Evolutionary conservation across 371 early-diverging fungal genomes (phyloP).

Genomic region (Rhizomucor pusillus): DNA sequence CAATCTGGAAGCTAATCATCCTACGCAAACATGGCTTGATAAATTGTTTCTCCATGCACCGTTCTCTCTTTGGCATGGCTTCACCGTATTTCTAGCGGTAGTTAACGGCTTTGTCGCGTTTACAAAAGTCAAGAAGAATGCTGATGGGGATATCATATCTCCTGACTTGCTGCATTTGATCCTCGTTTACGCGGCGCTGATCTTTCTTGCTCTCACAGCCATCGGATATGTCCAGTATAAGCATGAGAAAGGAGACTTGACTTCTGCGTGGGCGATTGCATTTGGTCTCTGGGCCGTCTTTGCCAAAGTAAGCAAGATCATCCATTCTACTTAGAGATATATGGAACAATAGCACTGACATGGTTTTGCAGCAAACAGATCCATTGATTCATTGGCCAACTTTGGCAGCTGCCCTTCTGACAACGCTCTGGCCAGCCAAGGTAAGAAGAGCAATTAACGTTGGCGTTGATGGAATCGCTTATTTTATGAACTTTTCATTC

Average conservation of each 20-base stretch:
- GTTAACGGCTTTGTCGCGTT: constrained; percentile 60
- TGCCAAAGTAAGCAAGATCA: constrained; percentile 28
- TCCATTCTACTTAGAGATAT: neutral
- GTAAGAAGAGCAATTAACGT: no score
- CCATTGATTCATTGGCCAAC: constrained; percentile 41
- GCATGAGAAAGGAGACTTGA: constrained; percentile 58
- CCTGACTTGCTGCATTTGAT: constrained; percentile 46
- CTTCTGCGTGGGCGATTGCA: constrained; percentile 53
- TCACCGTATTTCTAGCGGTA: constrained; percentile 58
- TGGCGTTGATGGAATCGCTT: no score
- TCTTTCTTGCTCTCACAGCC: constrained; percentile 57
- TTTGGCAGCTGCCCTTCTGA: constrained; percentile 48
- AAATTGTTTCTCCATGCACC: constrained; percentile 66
- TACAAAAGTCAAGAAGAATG: constrained; percentile 37
- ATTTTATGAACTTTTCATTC: no score
- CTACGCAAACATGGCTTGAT: constrained; percentile 42
- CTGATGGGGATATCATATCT: constrained; percentile 1
- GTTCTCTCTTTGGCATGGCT: constrained; percentile 71
- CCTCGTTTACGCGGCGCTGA: constrained; percentile 46
- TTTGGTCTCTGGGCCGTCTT: constrained; percentile 42
- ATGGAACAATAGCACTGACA: constrained; percentile 5
- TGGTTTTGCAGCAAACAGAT: constrained; percentile 27
- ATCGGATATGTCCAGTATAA: constrained; percentile 65
- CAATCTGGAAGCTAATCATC: constrained; percentile 43
- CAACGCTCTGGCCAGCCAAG: constrained; percentile 49